phyloP scores from a whole-genome alignment of 2,329 filamentous ascomycete genomes.

The Corynespora cassiicola region DNA sequence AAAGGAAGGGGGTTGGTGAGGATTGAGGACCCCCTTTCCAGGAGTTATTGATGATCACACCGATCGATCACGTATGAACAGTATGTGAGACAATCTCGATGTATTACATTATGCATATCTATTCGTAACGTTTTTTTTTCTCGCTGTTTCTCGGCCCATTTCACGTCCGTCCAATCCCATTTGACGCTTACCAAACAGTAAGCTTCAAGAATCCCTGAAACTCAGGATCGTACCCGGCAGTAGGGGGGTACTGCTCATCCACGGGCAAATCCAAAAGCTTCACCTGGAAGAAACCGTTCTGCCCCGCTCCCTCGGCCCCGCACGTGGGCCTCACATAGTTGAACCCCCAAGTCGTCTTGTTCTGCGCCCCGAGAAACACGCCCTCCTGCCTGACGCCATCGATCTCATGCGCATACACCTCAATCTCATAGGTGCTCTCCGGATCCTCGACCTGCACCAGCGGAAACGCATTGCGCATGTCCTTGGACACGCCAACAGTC shows the following conservation, averaged over 20 bases:
- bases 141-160: too few species aligned
- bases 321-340: conserved; percentile 8
- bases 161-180: too few species aligned
- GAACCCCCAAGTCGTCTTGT: conserved; percentile 20
- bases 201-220: conserved; percentile 16
- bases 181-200: conserved; percentile 1
- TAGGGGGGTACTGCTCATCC: conserved; percentile 9
- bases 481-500: conserved; percentile 10
- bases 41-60: too few species aligned
- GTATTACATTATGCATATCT: too few species aligned
- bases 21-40: too few species aligned
- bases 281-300: conserved; percentile 8
- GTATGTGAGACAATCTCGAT: too few species aligned
- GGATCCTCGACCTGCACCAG: conserved; percentile 6
- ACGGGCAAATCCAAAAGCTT: conserved; percentile 13
- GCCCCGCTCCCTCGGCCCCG: conserved; percentile 3
- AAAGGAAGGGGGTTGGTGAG: too few species aligned
- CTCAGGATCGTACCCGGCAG: conserved; percentile 5
- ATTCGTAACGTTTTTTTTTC: too few species aligned
- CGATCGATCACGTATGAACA: too few species aligned
- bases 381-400: conserved; percentile 13
- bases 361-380: conserved; percentile 13
- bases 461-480: conserved; percentile 13
- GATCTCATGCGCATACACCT: conserved; percentile 15
- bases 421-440: conserved; percentile 7